phyloP scores from a whole-genome alignment of 768 basidiomycete genomes.

The Auricularia heimuer region DNA sequence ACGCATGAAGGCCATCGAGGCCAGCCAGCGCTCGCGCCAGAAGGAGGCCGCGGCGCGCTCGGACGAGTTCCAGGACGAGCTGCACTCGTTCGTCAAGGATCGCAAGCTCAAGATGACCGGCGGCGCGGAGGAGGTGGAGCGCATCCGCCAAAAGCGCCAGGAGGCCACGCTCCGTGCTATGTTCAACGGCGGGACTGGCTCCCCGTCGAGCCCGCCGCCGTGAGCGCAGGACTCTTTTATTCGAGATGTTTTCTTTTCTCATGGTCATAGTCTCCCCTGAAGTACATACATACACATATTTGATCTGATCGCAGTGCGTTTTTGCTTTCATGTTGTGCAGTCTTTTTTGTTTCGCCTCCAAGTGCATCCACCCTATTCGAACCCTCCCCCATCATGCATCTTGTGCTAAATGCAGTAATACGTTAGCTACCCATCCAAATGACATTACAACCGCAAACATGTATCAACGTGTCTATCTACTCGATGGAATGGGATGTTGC shows the following conservation, averaged over 20 bases:
- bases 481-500: not conserved
- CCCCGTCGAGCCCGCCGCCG: not conserved
- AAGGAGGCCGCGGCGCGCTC: conserved; percentile 60
- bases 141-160: conserved; percentile 75
- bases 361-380: too few species aligned
- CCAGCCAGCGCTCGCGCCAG: conserved; percentile 71
- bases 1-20: conserved; percentile 87
- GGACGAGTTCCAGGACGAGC: conserved; percentile 79
- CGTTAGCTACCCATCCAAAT: too few species aligned
- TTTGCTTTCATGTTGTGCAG: too few species aligned
- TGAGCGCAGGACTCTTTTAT: not conserved
- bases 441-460: too few species aligned
- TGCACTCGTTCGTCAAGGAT: conserved; percentile 75
- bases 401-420: too few species aligned
- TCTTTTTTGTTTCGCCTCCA: too few species aligned
- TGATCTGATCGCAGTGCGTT: too few species aligned
- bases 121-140: conserved; percentile 83
- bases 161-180: conserved; percentile 83
- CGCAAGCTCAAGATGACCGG: conserved; percentile 94
- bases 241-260: too few species aligned
- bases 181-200: conserved; percentile 36
- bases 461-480: not conserved
- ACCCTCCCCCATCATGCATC: too few species aligned
- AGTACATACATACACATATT: too few species aligned
- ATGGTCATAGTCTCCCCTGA: too few species aligned